Conservation (phyloP, 495 filamentous ascomycete species). For the Aspergillus taichungensis region DNA sequence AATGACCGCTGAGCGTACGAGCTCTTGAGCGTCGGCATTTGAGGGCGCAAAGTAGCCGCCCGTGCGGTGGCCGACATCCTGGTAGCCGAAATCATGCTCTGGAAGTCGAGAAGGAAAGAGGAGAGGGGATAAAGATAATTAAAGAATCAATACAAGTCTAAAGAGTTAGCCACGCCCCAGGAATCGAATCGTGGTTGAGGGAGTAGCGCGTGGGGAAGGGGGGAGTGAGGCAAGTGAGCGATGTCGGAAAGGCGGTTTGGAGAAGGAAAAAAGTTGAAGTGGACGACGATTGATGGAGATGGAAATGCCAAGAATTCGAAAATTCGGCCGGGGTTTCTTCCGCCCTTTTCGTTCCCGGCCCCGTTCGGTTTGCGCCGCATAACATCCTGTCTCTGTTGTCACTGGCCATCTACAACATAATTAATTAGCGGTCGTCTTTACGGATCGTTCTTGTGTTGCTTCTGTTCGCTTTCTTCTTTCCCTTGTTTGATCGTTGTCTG, state of each 20-base stretch:
- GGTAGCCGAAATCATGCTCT: slow-evolving; percentile 36
- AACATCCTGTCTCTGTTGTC: neutral
- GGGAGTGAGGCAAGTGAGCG: slow-evolving; percentile 16
- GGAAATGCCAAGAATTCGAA: slow-evolving; percentile 37
- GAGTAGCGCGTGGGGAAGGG: slow-evolving; percentile 15
- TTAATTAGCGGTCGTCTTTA: neutral
- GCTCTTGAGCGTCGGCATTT: slow-evolving; percentile 25
- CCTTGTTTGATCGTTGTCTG: neutral
- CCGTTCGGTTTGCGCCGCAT: slow-evolving; percentile 9
- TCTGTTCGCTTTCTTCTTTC: neutral
- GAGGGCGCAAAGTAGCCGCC: slow-evolving; percentile 33
- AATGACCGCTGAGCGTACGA: slow-evolving; percentile 50
- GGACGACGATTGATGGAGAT: slow-evolving; percentile 2
- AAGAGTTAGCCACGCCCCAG: slow-evolving; percentile 3
- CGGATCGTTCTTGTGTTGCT: neutral
- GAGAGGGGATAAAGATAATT: neutral
- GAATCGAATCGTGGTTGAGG: neutral
- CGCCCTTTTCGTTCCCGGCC: slow-evolving; percentile 27
- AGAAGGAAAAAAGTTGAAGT: slow-evolving; percentile 32
- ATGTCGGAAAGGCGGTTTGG: slow-evolving; percentile 17
- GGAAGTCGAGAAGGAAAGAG: slow-evolving; percentile 2
- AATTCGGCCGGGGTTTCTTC: slow-evolving; percentile 32
- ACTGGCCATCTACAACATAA: too few relatives aligned
- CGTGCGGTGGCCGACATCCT: slow-evolving; percentile 35
- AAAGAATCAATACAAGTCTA: slow-evolving; percentile 6